These are phyloP conservation scores for Xylariaceae sp. DNA, from an alignment of 2,329 filamentous ascomycete species.

Conservation along the genomic window DNA sequence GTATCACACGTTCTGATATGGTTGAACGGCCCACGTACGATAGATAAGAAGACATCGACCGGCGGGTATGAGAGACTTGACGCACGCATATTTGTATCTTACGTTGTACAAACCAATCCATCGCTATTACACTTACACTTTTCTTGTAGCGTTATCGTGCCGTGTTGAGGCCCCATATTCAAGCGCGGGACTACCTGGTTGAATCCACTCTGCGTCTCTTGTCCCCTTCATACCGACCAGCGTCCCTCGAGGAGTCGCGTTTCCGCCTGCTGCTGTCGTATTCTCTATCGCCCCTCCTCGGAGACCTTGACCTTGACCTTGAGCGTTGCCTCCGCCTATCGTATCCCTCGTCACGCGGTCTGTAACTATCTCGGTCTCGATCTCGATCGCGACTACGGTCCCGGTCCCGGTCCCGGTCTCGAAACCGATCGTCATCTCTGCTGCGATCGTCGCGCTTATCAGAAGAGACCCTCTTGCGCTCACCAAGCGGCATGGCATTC, in stretches of 20 bases:
- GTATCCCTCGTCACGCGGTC: conserved; percentile 30
- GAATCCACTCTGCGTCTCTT: conserved; percentile 55
- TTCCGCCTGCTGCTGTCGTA: conserved; percentile 48
- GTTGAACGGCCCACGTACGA: no score
- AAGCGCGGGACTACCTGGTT: conserved; percentile 30
- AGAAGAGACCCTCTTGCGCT: conserved; percentile 44
- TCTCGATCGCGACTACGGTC: conserved; percentile 29
- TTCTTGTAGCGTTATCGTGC: no score
- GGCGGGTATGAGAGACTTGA: background rate
- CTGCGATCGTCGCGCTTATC: conserved; percentile 28
- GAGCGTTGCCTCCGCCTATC: conserved; percentile 36
- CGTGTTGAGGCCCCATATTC: no score
- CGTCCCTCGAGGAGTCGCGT: conserved; percentile 51
- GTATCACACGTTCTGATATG: no score
- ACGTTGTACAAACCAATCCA: conserved; percentile 19
- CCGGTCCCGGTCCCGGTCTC: conserved; percentile 22
- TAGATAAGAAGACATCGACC: no score
- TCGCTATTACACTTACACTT: no score
- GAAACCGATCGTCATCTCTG: conserved; percentile 21
- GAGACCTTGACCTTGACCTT: conserved; percentile 52
- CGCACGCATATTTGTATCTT: no score
- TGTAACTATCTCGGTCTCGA: conserved; percentile 29
- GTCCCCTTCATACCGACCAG: conserved; percentile 50
- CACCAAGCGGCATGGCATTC: conserved; percentile 65
- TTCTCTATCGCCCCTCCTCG: conserved; percentile 37